These are phyloP conservation scores for Cryphonectria radicalis DNA, from an alignment of 2,329 filamentous ascomycete species.

Conservation along the genomic window DNA sequence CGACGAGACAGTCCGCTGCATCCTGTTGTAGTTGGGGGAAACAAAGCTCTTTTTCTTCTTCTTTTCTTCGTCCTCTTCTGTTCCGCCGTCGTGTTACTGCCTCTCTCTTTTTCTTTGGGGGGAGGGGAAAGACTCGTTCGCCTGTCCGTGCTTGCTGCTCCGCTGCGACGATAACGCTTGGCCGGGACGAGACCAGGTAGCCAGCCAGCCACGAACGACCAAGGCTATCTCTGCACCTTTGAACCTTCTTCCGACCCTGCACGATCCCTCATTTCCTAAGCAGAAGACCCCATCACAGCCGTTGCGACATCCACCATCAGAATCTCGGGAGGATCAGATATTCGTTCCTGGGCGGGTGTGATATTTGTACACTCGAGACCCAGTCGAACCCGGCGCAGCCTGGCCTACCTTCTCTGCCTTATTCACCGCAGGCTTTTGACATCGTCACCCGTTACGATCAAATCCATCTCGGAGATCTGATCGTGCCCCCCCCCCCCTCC, in stretches of 20 bases:
- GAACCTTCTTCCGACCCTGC: background rate
- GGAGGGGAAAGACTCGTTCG: too few relatives aligned
- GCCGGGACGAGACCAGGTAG: slow-evolving; percentile 3
- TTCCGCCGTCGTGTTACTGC: background rate
- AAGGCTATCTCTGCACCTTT: background rate
- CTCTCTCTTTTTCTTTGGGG: background rate
- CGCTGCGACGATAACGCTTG: slow-evolving; percentile 3
- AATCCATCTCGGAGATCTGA: slow-evolving; percentile 8
- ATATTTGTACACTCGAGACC: slow-evolving; percentile 18
- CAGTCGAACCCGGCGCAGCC: background rate
- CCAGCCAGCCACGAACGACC: slow-evolving; percentile 8
- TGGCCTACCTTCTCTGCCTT: background rate
- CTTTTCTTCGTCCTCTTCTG: background rate
- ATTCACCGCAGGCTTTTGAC: background rate
- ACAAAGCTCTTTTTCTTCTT: background rate
- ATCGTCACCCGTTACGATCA: slow-evolving; percentile 4
- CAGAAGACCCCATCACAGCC: background rate
- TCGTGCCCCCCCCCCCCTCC: background rate
- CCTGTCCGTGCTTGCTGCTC: slow-evolving; percentile 11
- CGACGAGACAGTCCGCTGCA: background rate
- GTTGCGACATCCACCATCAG: background rate
- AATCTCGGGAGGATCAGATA: background rate
- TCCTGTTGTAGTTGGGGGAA: background rate
- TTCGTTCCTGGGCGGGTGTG: background rate
- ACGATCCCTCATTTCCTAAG: background rate